A percentile compares a stretch with the other conserved stretches of the same genome.
Conservation (phyloP, 176 grass and related monocot species). For the Saccharum officinarum region DNA sequence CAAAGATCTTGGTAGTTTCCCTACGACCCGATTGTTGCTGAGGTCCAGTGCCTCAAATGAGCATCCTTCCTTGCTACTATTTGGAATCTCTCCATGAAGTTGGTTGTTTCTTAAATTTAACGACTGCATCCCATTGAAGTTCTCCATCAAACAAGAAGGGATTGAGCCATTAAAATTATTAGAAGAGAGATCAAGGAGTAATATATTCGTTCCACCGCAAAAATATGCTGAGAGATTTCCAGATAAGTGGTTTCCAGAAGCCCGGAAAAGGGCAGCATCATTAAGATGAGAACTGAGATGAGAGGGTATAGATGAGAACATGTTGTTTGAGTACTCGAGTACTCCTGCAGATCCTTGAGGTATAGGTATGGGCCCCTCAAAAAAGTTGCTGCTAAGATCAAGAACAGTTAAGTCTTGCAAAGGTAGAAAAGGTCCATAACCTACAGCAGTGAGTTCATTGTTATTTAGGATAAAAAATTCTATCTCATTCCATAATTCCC, state of each 20-base stretch:
- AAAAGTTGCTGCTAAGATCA: not conserved
- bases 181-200: not conserved
- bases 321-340: conserved; percentile 15
- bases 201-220: not conserved
- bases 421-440: conserved; percentile 6
- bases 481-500: conserved; percentile 17
- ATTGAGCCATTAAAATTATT: conserved; percentile 23
- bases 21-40: conserved; percentile 10
- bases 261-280: not conserved
- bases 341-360: not conserved
- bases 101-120: conserved; percentile 5
- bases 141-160: conserved; percentile 21
- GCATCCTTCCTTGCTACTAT: not conserved
- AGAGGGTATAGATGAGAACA: not conserved
- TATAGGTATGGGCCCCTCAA: conserved; percentile 18
- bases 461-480: too few species aligned
- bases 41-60: conserved; percentile 3
- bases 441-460: conserved; percentile 42
- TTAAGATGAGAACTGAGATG: too few species aligned
- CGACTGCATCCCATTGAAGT: not conserved
- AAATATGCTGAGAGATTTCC: not conserved
- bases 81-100: not conserved
- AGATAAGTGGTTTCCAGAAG: conserved; percentile 17
- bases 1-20: not conserved
- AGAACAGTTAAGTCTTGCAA: not conserved